Percentiles rank a stretch among this genome's conserved stretches.
Conservation (phyloP, 2,329 filamentous ascomycete genomes). For the Microdochium bolleyi region DNA sequence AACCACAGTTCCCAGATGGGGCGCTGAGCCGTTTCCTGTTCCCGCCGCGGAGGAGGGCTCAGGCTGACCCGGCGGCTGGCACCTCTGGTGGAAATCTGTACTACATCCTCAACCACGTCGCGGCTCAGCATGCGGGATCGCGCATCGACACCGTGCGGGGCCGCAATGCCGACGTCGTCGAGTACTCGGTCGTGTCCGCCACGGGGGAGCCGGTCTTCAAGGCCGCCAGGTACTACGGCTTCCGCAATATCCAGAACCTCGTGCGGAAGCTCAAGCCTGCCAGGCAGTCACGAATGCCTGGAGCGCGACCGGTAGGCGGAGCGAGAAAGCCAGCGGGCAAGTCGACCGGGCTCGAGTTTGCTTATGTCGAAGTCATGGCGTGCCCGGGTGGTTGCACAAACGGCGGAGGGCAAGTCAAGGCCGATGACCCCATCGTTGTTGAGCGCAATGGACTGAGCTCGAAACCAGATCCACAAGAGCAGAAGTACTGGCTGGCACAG, state of each 20-base stretch:
- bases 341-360: slow-evolving; percentile 54
- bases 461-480: slow-evolving; percentile 66
- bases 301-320: slow-evolving; percentile 54
- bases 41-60: slow-evolving; percentile 32
- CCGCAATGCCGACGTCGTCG: slow-evolving; percentile 84
- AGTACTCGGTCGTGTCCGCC: slow-evolving; percentile 62
- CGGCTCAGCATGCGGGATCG: slow-evolving; percentile 63
- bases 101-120: slow-evolving; percentile 71
- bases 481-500: slow-evolving; percentile 75
- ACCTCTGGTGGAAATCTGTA: slow-evolving; percentile 85
- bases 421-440: slow-evolving; percentile 63
- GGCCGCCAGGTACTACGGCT: slow-evolving; percentile 90
- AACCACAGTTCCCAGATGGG: slow-evolving; percentile 63
- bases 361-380: slow-evolving; percentile 98
- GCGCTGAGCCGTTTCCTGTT: slow-evolving; percentile 69
- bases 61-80: slow-evolving; percentile 52
- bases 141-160: slow-evolving; percentile 65
- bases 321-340: slow-evolving; percentile 45
- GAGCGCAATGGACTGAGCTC: slow-evolving; percentile 36
- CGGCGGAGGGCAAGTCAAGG: slow-evolving; percentile 90
- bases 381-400: slow-evolving; percentile 99
- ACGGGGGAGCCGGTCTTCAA: slow-evolving; percentile 57
- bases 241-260: slow-evolving; percentile 96
- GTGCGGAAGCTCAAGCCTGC: slow-evolving; percentile 86
- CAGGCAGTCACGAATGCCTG: slow-evolving; percentile 70